Conservation (phyloP, 108 stramenopile genomes). For the Skeletonema grethae region DNA sequence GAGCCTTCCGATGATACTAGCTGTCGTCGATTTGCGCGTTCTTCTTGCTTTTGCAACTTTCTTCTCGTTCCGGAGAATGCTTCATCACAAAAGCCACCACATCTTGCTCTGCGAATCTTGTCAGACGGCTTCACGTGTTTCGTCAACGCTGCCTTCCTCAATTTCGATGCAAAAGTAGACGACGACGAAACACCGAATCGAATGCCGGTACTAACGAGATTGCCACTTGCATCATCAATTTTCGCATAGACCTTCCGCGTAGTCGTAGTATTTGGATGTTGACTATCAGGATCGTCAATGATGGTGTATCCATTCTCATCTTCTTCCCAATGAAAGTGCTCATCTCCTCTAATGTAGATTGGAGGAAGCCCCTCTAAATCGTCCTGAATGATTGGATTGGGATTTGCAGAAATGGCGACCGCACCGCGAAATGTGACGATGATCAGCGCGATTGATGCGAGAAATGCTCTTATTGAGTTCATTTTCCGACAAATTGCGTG, state of each 20-base stretch:
- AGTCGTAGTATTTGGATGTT: not conserved
- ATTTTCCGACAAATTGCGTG: not conserved
- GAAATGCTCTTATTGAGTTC: not conserved
- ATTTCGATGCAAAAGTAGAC: not conserved
- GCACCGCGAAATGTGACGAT: not conserved
- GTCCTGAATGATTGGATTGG: constrained; percentile 28
- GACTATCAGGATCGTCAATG: constrained; percentile 22
- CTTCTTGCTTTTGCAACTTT: constrained; percentile 2
- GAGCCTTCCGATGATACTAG: constrained; percentile 6
- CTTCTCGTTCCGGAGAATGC: not conserved
- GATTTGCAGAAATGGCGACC: constrained; percentile 25
- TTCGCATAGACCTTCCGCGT: constrained; percentile 30
- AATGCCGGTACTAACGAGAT: constrained; percentile 35
- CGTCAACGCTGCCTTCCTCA: no score
- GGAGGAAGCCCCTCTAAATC: constrained; percentile 6
- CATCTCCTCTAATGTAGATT: constrained; percentile 44
- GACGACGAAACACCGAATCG: constrained; percentile 9
- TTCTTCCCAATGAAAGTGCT: constrained; percentile 42
- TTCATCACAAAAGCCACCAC: constrained; percentile 24
- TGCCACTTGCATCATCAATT: constrained; percentile 13
- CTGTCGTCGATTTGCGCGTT: constrained; percentile 15
- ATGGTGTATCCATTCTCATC: constrained; percentile 37
- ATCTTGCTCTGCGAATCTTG: constrained; percentile 2
- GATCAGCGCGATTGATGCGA: not conserved
- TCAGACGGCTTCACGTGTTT: constrained; percentile 30